Conservation (phyloP, 2,329 filamentous ascomycete species). For the Pseudogymnoascus destructans region DNA sequence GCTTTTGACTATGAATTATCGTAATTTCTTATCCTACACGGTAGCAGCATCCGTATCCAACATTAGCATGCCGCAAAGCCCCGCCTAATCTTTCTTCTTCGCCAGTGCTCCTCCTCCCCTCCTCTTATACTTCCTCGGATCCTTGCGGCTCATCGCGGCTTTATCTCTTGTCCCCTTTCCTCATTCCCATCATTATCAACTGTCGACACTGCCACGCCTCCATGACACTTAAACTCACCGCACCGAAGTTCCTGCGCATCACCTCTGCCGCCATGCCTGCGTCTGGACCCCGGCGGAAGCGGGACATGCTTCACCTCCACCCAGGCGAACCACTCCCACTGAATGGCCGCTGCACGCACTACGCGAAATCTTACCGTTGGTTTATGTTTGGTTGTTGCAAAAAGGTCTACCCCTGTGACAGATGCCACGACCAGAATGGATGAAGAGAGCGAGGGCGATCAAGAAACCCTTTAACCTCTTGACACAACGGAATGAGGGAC, state of each 20-base stretch:
- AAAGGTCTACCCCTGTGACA: constrained; percentile 48
- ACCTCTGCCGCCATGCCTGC: constrained; percentile 33
- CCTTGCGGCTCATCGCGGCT: constrained; percentile 59
- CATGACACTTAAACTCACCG: constrained; percentile 67
- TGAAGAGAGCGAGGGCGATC: constrained; percentile 10
- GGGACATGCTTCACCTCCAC: constrained; percentile 43
- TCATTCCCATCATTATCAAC: constrained; percentile 68
- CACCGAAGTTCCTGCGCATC: constrained; percentile 65
- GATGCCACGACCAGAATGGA: constrained; percentile 66
- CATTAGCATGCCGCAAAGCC: background rate
- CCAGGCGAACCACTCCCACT: constrained; percentile 42
- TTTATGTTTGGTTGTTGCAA: constrained; percentile 52
- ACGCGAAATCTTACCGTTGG: constrained; percentile 47
- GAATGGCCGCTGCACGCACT: constrained; percentile 43
- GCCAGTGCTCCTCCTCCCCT: constrained; percentile 28
- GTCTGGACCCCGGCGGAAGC: constrained; percentile 30
- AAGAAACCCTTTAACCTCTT: background rate
- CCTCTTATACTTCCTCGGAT: constrained; percentile 60
- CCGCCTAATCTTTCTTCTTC: constrained; percentile 1
- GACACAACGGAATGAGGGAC: constrained; percentile 48
- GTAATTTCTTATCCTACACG: background rate
- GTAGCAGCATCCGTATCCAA: background rate
- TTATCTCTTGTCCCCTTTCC: constrained; percentile 69
- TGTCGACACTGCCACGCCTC: constrained; percentile 69
- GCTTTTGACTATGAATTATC: background rate